phyloP scores from a whole-genome alignment of 257 asterid genomes.

The Solanum chiquidenum region DNA sequence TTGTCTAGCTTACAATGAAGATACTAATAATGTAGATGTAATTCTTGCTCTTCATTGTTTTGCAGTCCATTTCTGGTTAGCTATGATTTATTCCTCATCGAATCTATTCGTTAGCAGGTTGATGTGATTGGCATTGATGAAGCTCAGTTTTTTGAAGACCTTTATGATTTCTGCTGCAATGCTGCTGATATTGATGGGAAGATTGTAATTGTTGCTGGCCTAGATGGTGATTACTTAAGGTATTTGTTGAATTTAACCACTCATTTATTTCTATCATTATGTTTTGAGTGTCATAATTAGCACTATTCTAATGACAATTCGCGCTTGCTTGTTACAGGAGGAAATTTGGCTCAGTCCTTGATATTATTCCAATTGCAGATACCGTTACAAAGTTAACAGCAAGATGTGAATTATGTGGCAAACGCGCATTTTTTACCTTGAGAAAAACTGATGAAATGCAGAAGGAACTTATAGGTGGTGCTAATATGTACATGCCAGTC shows the following conservation, averaged over 20 bases:
- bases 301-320: neutral
- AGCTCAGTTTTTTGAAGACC: conserved; percentile 80
- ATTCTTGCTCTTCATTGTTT: neutral
- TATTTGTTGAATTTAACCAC: neutral
- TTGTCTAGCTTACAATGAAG: neutral
- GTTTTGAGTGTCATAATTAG: neutral
- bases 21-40: neutral
- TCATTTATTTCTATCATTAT: neutral
- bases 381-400: conserved; percentile 4
- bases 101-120: conserved; percentile 27
- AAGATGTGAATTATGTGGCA: conserved; percentile 2
- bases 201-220: conserved; percentile 70
- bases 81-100: neutral
- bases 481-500: conserved; percentile 2
- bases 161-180: conserved; percentile 66
- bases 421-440: neutral
- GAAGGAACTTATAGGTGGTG: conserved; percentile 11
- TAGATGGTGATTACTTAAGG: conserved; percentile 89
- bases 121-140: conserved; percentile 92
- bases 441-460: neutral
- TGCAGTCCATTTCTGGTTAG: neutral
- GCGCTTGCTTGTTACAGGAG: conserved; percentile 11
- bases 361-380: conserved; percentile 3
- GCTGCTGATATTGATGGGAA: conserved; percentile 78
- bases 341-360: conserved; percentile 13